Evolutionary conservation across 441 rosid species (phyloP).

Genomic region (Hura crepitans): DNA sequence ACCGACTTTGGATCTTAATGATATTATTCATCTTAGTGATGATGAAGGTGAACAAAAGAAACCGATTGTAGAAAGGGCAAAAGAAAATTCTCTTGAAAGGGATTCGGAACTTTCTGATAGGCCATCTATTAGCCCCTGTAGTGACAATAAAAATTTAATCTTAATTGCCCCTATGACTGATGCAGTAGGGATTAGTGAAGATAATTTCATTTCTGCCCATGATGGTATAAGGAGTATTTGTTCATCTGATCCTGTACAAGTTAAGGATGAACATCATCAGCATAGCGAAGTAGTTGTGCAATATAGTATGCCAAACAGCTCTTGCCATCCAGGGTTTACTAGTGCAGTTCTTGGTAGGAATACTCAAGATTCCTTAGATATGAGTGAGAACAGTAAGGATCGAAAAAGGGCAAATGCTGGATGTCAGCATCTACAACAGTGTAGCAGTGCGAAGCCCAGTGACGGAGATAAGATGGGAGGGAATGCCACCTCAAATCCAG

Average conservation of each 20-base stretch:
- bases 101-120: constrained; percentile 34
- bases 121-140: constrained; percentile 24
- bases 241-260: constrained; percentile 33
- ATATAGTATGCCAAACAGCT: constrained; percentile 30
- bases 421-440: constrained; percentile 28
- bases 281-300: constrained; percentile 33
- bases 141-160: constrained; percentile 30
- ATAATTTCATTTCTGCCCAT: constrained; percentile 31
- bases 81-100: constrained; percentile 33
- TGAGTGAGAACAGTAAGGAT: constrained; percentile 27
- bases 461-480: constrained; percentile 41
- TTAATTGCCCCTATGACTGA: constrained; percentile 32
- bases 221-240: constrained; percentile 29
- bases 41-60: constrained; percentile 63
- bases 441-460: constrained; percentile 33
- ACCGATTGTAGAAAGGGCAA: constrained; percentile 34
- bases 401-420: constrained; percentile 29
- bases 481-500: constrained; percentile 33
- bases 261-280: constrained; percentile 31
- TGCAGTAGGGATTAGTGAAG: constrained; percentile 27
- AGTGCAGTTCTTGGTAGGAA: constrained; percentile 33
- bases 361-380: constrained; percentile 32
- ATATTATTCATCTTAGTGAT: constrained; percentile 78
- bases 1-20: constrained; percentile 33
- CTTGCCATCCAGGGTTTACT: constrained; percentile 28